Evolutionary conservation across 2,329 filamentous ascomycete species (phyloP), one percentile per base, ranked within the genome.

Genomic region (Talaromyces sp.): DNA sequence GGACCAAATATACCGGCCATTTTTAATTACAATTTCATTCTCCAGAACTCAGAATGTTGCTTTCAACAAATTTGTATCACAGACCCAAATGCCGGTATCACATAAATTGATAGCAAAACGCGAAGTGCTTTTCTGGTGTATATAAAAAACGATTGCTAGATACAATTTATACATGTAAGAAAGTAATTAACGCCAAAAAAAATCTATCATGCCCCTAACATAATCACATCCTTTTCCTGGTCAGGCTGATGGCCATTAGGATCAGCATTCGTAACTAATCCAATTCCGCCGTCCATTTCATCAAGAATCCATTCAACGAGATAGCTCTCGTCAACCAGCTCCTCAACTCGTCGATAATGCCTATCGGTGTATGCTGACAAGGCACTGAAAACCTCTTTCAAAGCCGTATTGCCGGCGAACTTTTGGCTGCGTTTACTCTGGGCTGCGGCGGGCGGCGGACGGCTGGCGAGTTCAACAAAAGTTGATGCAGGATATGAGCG

Each of bases 271-370:
- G 60, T 56, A 43, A 62, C 64, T 59, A 77, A 61, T 70, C 80
- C 62, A 72, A 79, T 63, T 88, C 81, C 72, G 82, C 72, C 89
- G 70, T 96, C 92, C 92, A 97, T 97, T 78, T 96, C 90, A 69
- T 88, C 84, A 64, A 97, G 79, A 64, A 93, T 95, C 82, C 95
- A 97, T 75, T 96, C 91, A 46, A 97, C 85, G 68, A 99, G 77
- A 76, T 92, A 97, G 71, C 92, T 96, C 79, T 97, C 94, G 72
- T 97, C 93, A 46, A 92, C 86, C 67, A 97, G 78, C 70, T 96
- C 93, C 72, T 96, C 92, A 67, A 94, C 83, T 58, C 93, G 84
- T 74, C 88, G 89, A 74, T 96, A 97, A 74, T 99, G 94, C 65
- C 92, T 84, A 75, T 97, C 92, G 0, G 92, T 96, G 72, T 99